Evolutionary conservation across 495 filamentous ascomycete genomes (phyloP), one percentile per base, ranked within the genome.

Genomic region (Penicillium herquei): DNA sequence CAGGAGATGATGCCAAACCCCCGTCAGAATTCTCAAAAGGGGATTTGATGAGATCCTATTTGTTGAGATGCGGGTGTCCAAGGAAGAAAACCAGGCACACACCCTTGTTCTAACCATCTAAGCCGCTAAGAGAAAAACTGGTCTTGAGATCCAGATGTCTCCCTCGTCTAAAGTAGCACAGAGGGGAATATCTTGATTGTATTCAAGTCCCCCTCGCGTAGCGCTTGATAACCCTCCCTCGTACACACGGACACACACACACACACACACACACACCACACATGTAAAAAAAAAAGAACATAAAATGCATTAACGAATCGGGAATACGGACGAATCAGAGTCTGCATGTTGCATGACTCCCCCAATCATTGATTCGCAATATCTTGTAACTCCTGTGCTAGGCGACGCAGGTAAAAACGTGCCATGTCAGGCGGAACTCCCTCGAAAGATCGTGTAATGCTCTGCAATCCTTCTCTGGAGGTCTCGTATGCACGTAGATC

Each of bases 401-500:
- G 71, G 54, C 90, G 80, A 63, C 84, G 71, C 54, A 95, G 61
- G 72, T 96, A 95, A 63, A 96, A 95, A 42, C 76, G 76, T 37
- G 78, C 79, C 59, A 87, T 84, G 53, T 88, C 85, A 52, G 66
- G 60, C 34, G 91, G 88, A 44, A 93, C 50, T 30, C 77, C 79
- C 21, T 83, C 77, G 64, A 96, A 93, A 8, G 80, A 78, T 59
- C 83, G 84, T 1, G 72, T 69, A 31, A 96, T 86, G 55, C 80
- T 85, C 16, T 81, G 80, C 11, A 95, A 66, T 59, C 91, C 89
- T 48, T 79, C 77, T 32, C 93, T 78, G 2, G 86, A 88, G 61
- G 87, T 90, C 69, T 94, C 89, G 62, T 94, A 96, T 9, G 87
- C 87, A 39, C 86, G 84, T 39, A 96, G 64, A 70, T 97, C 93